Percentiles rank a stretch among this genome's conserved stretches.
phyloP scores from a whole-genome alignment of 2,329 filamentous ascomycete species.

The Phialocephala sp. region DNA sequence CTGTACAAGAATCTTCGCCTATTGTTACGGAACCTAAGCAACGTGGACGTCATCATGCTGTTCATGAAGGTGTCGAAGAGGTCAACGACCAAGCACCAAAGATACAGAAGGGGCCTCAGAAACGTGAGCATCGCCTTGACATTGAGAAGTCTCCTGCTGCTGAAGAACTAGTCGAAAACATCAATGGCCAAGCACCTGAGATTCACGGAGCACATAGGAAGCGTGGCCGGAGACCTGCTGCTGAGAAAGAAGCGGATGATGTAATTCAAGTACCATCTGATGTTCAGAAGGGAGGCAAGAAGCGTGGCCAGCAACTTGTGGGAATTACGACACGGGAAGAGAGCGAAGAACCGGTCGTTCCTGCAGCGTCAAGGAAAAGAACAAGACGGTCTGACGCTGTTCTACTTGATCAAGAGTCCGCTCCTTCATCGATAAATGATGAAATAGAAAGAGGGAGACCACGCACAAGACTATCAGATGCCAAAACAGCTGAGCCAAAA shows the following conservation, averaged over 20 bases:
- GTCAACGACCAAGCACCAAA: not conserved
- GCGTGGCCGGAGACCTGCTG: not conserved
- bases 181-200: not conserved
- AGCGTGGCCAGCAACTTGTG: not conserved
- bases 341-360: slow-evolving; percentile 2
- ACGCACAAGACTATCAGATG: slow-evolving; percentile 12
- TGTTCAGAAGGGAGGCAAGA: not conserved
- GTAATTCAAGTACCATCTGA: not conserved
- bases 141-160: too few species aligned
- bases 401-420: not conserved
- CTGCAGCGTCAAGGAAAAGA: slow-evolving; percentile 4
- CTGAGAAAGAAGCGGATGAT: not conserved
- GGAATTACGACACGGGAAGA: not conserved
- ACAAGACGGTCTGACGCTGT: slow-evolving; percentile 8
- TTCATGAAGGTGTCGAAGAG: not conserved
- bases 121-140: not conserved
- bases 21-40: not conserved
- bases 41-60: not conserved
- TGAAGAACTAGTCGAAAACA: not conserved
- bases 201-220: not conserved
- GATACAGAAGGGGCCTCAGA: not conserved
- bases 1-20: not conserved
- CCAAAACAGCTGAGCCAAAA: slow-evolving; percentile 1
- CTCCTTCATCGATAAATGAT: not conserved
- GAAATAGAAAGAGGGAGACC: slow-evolving; percentile 15